phyloP scores from a whole-genome alignment of 2,329 filamentous ascomycete species.

The Clathrospora elynae region DNA sequence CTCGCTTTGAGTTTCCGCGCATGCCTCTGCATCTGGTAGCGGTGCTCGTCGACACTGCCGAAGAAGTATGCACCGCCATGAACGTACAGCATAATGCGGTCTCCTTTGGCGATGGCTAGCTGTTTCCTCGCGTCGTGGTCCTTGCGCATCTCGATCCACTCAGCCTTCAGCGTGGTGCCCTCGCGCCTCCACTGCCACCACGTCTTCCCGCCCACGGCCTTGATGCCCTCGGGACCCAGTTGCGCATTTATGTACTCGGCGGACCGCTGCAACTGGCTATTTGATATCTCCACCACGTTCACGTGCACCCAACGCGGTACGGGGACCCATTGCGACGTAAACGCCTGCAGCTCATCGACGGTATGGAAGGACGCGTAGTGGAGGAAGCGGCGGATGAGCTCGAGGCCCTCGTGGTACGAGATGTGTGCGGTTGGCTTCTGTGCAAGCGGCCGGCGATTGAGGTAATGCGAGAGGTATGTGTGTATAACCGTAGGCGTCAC shows the following conservation, averaged over 20 bases:
- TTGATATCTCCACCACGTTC: constrained; percentile 69
- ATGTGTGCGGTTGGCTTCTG: constrained; percentile 88
- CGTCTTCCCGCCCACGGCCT: constrained; percentile 82
- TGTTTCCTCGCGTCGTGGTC: constrained; percentile 76
- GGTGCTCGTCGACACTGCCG: constrained; percentile 91
- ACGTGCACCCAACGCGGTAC: constrained; percentile 85
- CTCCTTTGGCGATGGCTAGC: constrained; percentile 59
- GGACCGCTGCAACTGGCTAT: constrained; percentile 65
- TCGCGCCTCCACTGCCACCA: constrained; percentile 72
- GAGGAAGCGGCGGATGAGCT: constrained; percentile 85
- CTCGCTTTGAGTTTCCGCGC: constrained; percentile 90
- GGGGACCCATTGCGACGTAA: constrained; percentile 90
- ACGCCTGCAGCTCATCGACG: constrained; percentile 89
- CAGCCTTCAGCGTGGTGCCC: constrained; percentile 69
- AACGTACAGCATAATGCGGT: constrained; percentile 87
- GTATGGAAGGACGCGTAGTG: constrained; percentile 84
- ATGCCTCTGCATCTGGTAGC: constrained; percentile 97
- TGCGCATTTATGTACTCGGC: constrained; percentile 72
- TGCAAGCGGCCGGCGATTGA: constrained; percentile 75
- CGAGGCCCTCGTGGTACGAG: constrained; percentile 90
- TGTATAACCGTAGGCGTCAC: constrained; percentile 87
- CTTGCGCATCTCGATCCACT: constrained; percentile 95
- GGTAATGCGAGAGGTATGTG: constrained; percentile 87
- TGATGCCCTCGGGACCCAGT: constrained; percentile 76
- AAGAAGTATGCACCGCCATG: constrained; percentile 97